A percentile compares a stretch with the other conserved stretches of the same genome.
These are phyloP conservation scores for Hysterangium stoloniferum DNA, from an alignment of 768 basidiomycete species.

Conservation along the genomic window DNA sequence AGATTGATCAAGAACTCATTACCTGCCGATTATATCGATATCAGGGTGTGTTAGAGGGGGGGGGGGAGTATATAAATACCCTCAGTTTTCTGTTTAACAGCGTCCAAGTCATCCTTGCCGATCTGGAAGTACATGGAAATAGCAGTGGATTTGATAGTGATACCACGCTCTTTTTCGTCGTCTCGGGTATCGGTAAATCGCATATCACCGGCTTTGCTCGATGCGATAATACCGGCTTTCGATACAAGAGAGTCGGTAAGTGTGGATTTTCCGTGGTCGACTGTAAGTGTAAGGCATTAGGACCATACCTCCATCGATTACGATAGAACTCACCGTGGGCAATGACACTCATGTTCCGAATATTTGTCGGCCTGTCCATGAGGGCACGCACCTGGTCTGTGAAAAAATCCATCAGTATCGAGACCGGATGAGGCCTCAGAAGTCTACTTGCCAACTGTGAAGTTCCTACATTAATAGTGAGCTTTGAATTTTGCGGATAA, in stretches of 20 bases:
- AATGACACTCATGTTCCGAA: slow-evolving; percentile 93
- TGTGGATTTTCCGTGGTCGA: slow-evolving; percentile 99
- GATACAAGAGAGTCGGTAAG: slow-evolving; percentile 98
- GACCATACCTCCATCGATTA: slow-evolving; percentile 15
- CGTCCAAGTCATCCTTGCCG: slow-evolving; percentile 74
- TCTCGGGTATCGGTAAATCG: slow-evolving; percentile 96
- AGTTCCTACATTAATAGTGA: slow-evolving; percentile 56
- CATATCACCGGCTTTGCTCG: slow-evolving; percentile 89
- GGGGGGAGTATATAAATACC: slow-evolving; percentile 44
- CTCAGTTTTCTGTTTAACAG: slow-evolving; percentile 91
- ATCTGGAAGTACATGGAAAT: slow-evolving; percentile 99
- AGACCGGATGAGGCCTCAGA: slow-evolving; percentile 3
- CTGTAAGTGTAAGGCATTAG: slow-evolving; percentile 31
- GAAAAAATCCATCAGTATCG: slow-evolving; percentile 14
- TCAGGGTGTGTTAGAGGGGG: slow-evolving; percentile 2
- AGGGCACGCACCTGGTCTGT: slow-evolving; percentile 80
- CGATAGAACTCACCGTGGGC: slow-evolving; percentile 60
- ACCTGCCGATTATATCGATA: slow-evolving; percentile 37
- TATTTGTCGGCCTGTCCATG: slow-evolving; percentile 88
- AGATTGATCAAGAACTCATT: slow-evolving; percentile 99
- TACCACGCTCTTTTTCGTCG: slow-evolving; percentile 99
- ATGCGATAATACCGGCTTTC: slow-evolving; percentile 98
- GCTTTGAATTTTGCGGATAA: slow-evolving; percentile 26
- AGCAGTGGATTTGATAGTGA: slow-evolving; percentile 99
- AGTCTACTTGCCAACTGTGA: slow-evolving; percentile 66